These are phyloP conservation scores for Cladosporium sp. DNA, from an alignment of 2,329 filamentous ascomycete genomes.

Conservation along the genomic window DNA sequence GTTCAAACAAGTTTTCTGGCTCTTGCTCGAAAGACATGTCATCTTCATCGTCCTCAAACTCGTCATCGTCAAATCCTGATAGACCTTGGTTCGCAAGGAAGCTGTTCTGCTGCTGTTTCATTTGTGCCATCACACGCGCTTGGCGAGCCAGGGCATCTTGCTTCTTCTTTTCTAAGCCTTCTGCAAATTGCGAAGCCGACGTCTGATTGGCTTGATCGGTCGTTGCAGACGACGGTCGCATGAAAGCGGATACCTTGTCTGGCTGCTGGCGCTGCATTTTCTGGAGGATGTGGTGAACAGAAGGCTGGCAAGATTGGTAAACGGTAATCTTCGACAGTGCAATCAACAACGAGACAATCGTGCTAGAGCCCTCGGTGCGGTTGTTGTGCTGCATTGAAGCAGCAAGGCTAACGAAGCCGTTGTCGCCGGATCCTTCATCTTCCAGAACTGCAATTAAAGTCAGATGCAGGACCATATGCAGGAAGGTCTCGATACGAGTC, in stretches of 20 bases:
- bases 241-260: conserved; percentile 67
- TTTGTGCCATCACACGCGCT: conserved; percentile 94
- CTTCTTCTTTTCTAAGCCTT: conserved; percentile 81
- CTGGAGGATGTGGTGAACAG: conserved; percentile 79
- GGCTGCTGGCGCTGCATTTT: conserved; percentile 83
- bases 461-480: conserved; percentile 88
- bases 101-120: conserved; percentile 94
- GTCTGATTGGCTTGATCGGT: conserved; percentile 79
- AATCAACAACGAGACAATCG: conserved; percentile 52
- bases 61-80: conserved; percentile 83
- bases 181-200: conserved; percentile 64
- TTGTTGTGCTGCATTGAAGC: conserved; percentile 17
- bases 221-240: conserved; percentile 59
- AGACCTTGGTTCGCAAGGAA: conserved; percentile 88
- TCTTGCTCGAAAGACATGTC: conserved; percentile 58
- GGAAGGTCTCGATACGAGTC: conserved; percentile 84
- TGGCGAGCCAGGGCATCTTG: conserved; percentile 86
- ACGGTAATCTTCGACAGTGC: conserved; percentile 62
- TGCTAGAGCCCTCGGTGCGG: conserved; percentile 18
- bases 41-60: conserved; percentile 73
- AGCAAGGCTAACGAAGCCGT: conserved; percentile 32
- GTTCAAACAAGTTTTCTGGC: conserved; percentile 56
- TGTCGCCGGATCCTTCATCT: conserved; percentile 22
- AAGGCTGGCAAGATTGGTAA: conserved; percentile 79
- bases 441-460: conserved; percentile 82